phyloP scores from a whole-genome alignment of 2,329 filamentous ascomycete genomes.

The Orbilia oligospora region DNA sequence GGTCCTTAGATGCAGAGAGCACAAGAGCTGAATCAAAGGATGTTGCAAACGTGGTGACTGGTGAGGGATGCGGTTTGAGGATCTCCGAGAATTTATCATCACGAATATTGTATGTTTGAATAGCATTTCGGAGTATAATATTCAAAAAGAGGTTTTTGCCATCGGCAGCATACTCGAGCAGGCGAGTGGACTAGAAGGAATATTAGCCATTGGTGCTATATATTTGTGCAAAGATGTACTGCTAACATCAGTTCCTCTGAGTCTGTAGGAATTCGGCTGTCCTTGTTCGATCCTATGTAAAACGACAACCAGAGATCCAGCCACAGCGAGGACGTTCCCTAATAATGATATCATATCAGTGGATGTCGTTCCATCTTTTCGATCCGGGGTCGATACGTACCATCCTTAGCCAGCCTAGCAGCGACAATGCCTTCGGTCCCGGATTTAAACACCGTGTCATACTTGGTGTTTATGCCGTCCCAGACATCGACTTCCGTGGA shows the following conservation, averaged over 20 bases:
- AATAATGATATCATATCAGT: not conserved
- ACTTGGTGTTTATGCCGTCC: slow-evolving; percentile 60
- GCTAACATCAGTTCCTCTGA: slow-evolving; percentile 63
- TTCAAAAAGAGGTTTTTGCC: slow-evolving; percentile 64
- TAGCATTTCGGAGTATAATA: slow-evolving; percentile 63
- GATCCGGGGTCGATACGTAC: slow-evolving; percentile 1
- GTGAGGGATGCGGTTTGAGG: slow-evolving; percentile 63
- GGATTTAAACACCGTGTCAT: slow-evolving; percentile 63
- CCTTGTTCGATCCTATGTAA: slow-evolving; percentile 63
- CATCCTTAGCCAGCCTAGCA: slow-evolving; percentile 63
- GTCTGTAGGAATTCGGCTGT: slow-evolving; percentile 64
- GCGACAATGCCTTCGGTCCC: slow-evolving; percentile 64
- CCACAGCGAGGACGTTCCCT: slow-evolving; percentile 63
- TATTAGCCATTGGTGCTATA: slow-evolving; percentile 22
- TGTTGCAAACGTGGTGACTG: slow-evolving; percentile 62
- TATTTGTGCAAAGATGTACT: not conserved
- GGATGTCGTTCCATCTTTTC: not conserved
- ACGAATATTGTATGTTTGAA: slow-evolving; percentile 64
- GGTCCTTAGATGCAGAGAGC: slow-evolving; percentile 63
- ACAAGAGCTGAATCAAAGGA: slow-evolving; percentile 64
- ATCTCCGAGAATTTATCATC: slow-evolving; percentile 63
- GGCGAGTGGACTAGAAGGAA: slow-evolving; percentile 53
- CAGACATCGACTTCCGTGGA: slow-evolving; percentile 63
- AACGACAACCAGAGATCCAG: slow-evolving; percentile 63
- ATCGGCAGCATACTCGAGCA: slow-evolving; percentile 64